Percentiles rank a stretch among this genome's conserved stretches.
Conservation (phyloP, 169 alveolate genomes). For the Babesia sp. region DNA sequence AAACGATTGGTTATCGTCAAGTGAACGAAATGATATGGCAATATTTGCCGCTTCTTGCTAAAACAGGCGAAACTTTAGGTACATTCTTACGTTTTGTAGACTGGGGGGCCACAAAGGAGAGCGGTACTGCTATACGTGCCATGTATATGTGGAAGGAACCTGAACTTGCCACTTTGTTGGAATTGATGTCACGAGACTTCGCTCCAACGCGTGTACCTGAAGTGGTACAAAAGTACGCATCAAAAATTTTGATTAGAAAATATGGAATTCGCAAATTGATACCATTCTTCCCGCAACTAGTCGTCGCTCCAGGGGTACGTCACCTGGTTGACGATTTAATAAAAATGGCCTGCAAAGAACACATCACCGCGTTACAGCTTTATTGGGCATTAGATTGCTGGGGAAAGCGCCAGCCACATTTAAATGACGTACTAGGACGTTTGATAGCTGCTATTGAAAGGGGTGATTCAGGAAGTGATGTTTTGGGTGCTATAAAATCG, state of each 20-base stretch:
- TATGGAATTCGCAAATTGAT: background rate
- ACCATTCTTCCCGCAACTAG: slow-evolving; percentile 23
- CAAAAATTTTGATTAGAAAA: background rate
- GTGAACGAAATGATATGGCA: slow-evolving; percentile 64
- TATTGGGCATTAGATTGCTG: slow-evolving; percentile 35
- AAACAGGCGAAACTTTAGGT: slow-evolving; percentile 51
- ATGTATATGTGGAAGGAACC: slow-evolving; percentile 63
- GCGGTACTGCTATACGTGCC: slow-evolving; percentile 36
- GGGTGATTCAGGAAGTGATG: background rate
- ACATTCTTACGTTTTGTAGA: slow-evolving; percentile 65
- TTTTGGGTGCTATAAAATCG: background rate
- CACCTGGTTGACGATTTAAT: slow-evolving; percentile 4
- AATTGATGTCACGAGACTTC: slow-evolving; percentile 61
- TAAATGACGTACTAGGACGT: background rate
- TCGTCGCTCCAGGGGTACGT: slow-evolving; percentile 14
- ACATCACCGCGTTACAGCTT: background rate
- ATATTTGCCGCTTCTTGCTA: slow-evolving; percentile 49
- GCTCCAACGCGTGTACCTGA: slow-evolving; percentile 9
- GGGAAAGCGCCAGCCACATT: background rate
- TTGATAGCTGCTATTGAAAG: background rate
- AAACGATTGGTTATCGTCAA: slow-evolving; percentile 41
- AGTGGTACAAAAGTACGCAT: slow-evolving; percentile 12
- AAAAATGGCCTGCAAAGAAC: background rate
- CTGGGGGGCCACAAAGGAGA: slow-evolving; percentile 46
- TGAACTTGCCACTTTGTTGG: slow-evolving; percentile 53